A percentile compares a stretch with the other conserved stretches of the same genome.
These are phyloP conservation scores for Aspergillus puulaauensis DNA, from an alignment of 2,329 filamentous ascomycete genomes.

Conservation along the genomic window DNA sequence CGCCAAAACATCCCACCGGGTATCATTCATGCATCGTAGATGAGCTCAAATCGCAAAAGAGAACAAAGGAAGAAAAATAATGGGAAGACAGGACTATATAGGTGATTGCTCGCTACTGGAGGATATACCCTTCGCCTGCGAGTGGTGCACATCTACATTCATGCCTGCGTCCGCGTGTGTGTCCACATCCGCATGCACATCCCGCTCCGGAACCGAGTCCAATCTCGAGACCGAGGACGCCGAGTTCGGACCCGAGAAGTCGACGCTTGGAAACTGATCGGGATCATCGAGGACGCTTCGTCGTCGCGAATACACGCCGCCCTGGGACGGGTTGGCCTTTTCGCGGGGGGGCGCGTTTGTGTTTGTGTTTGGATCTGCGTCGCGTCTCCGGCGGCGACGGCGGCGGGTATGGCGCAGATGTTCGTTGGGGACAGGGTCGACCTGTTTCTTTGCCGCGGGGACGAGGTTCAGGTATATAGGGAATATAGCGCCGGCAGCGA, in stretches of 20 bases:
- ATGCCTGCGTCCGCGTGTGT: background rate
- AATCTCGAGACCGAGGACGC: background rate
- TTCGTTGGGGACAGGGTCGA: constrained; percentile 49
- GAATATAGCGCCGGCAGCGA: constrained; percentile 52
- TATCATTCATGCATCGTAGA: constrained; percentile 3
- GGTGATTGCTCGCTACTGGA: background rate
- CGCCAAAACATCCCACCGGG: background rate
- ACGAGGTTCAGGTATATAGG: constrained; percentile 55
- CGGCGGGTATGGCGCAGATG: constrained; percentile 31
- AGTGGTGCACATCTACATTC: background rate
- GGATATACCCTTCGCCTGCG: background rate
- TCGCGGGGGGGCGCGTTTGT: constrained; percentile 20
- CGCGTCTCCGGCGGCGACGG: constrained; percentile 15
- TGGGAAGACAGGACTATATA: background rate
- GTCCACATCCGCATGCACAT: background rate
- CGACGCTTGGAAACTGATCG: constrained; percentile 21
- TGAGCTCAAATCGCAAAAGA: background rate
- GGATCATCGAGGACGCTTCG: constrained; percentile 25
- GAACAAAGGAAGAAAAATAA: background rate
- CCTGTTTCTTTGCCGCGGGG: constrained; percentile 49
- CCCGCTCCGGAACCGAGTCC: background rate
- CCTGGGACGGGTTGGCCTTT: constrained; percentile 29
- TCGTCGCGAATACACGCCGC: constrained; percentile 30
- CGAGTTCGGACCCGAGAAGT: constrained; percentile 6
- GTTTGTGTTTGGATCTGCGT: background rate